A percentile compares a stretch with the other conserved stretches of the same genome.
These are phyloP conservation scores for Wilcoxina mikolae DNA, from an alignment of 495 filamentous ascomycete genomes.

Conservation along the genomic window DNA sequence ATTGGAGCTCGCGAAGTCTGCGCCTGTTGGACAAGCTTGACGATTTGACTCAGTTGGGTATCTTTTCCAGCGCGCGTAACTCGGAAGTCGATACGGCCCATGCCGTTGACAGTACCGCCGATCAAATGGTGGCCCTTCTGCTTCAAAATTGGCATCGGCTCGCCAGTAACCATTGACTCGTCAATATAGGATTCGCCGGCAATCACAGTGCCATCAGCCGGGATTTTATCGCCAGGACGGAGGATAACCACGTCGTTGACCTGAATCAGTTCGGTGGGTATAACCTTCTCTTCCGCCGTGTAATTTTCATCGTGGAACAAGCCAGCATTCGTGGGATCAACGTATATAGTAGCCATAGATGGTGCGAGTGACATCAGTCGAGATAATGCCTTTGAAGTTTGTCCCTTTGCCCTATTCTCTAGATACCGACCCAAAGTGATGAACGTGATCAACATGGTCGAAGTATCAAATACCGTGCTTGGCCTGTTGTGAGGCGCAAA, in stretches of 20 bases:
- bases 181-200: conserved; percentile 86
- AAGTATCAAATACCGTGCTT: conserved; percentile 87
- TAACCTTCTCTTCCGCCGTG: conserved; percentile 60
- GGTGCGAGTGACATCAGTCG: conserved; percentile 88
- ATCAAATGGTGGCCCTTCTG: conserved; percentile 63
- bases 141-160: conserved; percentile 86
- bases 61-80: conserved; percentile 87
- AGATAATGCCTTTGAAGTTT: conserved; percentile 91
- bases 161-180: conserved; percentile 97
- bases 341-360: conserved; percentile 94
- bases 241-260: conserved; percentile 88
- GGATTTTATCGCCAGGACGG: conserved; percentile 89
- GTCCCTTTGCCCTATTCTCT: conserved; percentile 90
- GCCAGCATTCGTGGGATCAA: conserved; percentile 79
- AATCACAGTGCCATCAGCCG: conserved; percentile 78
- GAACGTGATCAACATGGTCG: conserved; percentile 97
- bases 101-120: conserved; percentile 93
- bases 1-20: conserved; percentile 92
- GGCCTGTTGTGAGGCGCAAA: conserved; percentile 57
- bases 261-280: conserved; percentile 89
- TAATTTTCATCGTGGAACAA: conserved; percentile 28
- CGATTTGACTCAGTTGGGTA: conserved; percentile 94
- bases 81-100: conserved; percentile 78
- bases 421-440: conserved; percentile 82
- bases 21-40: conserved; percentile 89